Evolutionary conservation across 2,329 filamentous ascomycete genomes (phyloP), one percentile per base, ranked within the genome.

Genomic region (Teratosphaeriaceae sp.): DNA sequence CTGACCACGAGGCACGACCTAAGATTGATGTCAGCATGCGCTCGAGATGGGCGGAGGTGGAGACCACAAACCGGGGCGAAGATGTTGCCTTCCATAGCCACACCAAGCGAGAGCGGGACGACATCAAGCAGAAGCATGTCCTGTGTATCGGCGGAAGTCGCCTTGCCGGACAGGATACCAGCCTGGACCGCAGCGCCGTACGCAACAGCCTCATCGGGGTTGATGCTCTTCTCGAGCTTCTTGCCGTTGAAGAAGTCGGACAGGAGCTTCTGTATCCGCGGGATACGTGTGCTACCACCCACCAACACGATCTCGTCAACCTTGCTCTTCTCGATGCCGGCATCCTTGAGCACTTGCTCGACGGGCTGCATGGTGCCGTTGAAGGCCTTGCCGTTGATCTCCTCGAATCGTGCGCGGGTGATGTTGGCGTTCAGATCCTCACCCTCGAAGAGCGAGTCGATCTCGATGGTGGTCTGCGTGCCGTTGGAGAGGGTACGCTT

Each of bases 141-240:
- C 51, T 85, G 79, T 49, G 90, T 96, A 65, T 97, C 92, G 59
- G 88, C 88, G 38, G 88, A 94, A 55, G 87, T 92, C 59, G 92
- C 92, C 83, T 96, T 95, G 68, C 92, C 92, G 47, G 90, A 96
- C 55, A 98, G 84, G 68, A 98, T 96, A 82, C 89, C 92, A 57
- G 92, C 92, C 77, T 98, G 92, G 51, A 98, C 90, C 60, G 92
- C 92, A 55, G 92, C 92, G 82, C 92, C 92, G 74, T 96, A 96
- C 61, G 92, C 92, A 64, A 98, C 92, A 59, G 92, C 92, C 79
- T 98, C 92, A 67, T 98, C 92, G 62, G 92, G 92, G 82, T 98
- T 98, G 78, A 97, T 97, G 78, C 86, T 92, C 75, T 96, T 97
- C 82, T 97, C 90, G 57, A 96, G 87, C 85, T 98, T 96, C 88